Evolutionary conservation across 2,329 filamentous ascomycete species (phyloP).

Genomic region (Trichoderma gracile): DNA sequence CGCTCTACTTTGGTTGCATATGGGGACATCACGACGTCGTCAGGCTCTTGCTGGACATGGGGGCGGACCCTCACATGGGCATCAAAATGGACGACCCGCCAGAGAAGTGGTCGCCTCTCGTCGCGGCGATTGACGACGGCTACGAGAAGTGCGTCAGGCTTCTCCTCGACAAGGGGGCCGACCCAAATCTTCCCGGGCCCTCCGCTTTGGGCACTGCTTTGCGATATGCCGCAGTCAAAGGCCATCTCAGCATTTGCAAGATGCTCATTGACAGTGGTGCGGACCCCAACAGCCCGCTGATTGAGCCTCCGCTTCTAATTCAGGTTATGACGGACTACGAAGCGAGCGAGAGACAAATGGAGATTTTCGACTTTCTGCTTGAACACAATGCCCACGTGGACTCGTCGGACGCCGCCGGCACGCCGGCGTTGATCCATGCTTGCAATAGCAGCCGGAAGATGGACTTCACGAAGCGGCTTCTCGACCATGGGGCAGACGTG

Average conservation of each 20-base stretch:
- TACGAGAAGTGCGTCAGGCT: slow-evolving; percentile 26
- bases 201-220: slow-evolving; percentile 8
- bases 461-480: slow-evolving; percentile 1
- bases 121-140: slow-evolving; percentile 23
- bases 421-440: slow-evolving; percentile 12
- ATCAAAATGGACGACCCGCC: slow-evolving; percentile 13
- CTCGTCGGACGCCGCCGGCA: slow-evolving; percentile 16
- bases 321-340: slow-evolving; percentile 18
- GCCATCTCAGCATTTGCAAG: slow-evolving; percentile 19
- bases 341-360: slow-evolving; percentile 17
- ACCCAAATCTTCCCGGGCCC: slow-evolving; percentile 20
- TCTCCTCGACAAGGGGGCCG: slow-evolving; percentile 25
- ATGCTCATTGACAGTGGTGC: slow-evolving; percentile 29
- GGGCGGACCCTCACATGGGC: slow-evolving; percentile 26
- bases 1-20: slow-evolving; percentile 24
- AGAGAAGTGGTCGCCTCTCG: slow-evolving; percentile 24
- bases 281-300: slow-evolving; percentile 28
- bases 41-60: slow-evolving; percentile 11
- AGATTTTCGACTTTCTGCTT: slow-evolving; percentile 24
- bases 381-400: slow-evolving; percentile 22
- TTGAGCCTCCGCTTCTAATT: slow-evolving; percentile 22
- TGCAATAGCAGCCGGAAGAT: not conserved
- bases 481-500: slow-evolving; percentile 26
- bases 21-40: slow-evolving; percentile 25
- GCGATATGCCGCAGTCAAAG: slow-evolving; percentile 23